These are phyloP conservation scores for Daldinia vernicosa DNA, from an alignment of 495 filamentous ascomycete species.

Conservation along the genomic window DNA sequence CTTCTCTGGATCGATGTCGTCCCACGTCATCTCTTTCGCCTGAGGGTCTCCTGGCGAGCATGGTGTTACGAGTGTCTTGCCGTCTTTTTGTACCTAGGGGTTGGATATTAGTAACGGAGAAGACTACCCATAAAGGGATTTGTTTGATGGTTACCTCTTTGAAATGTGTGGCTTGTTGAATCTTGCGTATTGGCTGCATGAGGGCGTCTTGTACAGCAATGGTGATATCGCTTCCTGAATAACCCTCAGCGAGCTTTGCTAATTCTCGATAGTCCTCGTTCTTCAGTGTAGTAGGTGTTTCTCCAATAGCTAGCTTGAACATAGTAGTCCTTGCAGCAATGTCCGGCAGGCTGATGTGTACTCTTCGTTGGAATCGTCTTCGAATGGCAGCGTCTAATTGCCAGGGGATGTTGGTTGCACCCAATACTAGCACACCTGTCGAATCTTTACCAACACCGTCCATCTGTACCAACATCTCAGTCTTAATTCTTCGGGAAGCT, in stretches of 20 bases:
- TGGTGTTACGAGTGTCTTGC: constrained; percentile 81
- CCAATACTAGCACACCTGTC: constrained; percentile 91
- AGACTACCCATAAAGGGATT: neutral
- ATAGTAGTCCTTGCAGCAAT: constrained; percentile 89
- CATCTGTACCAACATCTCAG: constrained; percentile 98
- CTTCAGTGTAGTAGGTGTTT: constrained; percentile 86
- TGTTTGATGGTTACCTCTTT: constrained; percentile 72
- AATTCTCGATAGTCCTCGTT: constrained; percentile 79
- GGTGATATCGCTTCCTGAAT: constrained; percentile 94
- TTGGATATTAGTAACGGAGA: constrained; percentile 11
- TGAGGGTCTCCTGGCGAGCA: constrained; percentile 90
- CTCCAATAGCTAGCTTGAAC: constrained; percentile 94
- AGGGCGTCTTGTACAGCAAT: constrained; percentile 97
- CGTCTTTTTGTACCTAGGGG: constrained; percentile 73
- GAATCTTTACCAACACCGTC: constrained; percentile 96
- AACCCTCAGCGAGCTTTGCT: constrained; percentile 85
- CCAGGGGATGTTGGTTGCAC: constrained; percentile 99
- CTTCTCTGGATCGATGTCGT: constrained; percentile 78
- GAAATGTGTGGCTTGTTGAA: constrained; percentile 98
- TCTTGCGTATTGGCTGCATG: constrained; percentile 97
- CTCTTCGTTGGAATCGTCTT: constrained; percentile 92
- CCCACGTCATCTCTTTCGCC: constrained; percentile 94
- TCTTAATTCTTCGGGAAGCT: constrained; percentile 96
- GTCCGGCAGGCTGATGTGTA: constrained; percentile 94
- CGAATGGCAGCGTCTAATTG: constrained; percentile 98